Base-by-base conservation (phyloP, 1,139 yeast species). In the Debaryomyces sp. region DNA sequence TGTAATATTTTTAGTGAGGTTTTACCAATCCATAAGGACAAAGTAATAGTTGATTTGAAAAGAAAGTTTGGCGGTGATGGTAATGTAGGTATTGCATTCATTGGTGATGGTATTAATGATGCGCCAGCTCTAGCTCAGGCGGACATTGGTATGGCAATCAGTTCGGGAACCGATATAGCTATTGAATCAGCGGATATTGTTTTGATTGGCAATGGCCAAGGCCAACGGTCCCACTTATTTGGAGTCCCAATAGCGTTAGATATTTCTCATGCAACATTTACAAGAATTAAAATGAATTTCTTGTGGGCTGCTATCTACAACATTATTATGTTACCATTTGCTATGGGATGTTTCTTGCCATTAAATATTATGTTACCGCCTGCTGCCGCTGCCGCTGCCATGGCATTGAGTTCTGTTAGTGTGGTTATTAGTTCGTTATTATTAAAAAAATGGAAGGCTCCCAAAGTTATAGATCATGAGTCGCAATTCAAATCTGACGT, bases 101-200 rank as follows among this genome's bases (percentile, higher is more conserved):
- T 94, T 30, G 99, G 99, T 29, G 99, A 94, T 67, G 99, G 99
- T 49, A 87, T 90, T 58, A 90, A 90, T 64, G 99, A 94, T 66
- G 96, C 98, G 0, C 97, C 98, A 0, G 98, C 98, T 0, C 76
- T 94, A 52, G 96, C 91, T 0, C 81, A 86, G 51, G 89, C 97
- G 0, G 89, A 91, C 56, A 71, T 94, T 17, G 99, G 99, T 18
- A 84, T 95, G 62, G 96, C 98, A 6, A 82, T 94, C 51, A 86
- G 96, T 23, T 82, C 96, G 0, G 97, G 98, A 2, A 89, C 98
- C 0, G 98, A 94, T 61, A 89, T 94, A 54, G 99, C 99, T 2
- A 88, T 94, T 58, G 97, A 92, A 56, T 90, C 96, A 23, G 97
- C 99, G 0, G 97, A 91, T 63, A 81, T 92, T 35, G 97, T 94